Evolutionary conservation across 306 rosid genomes (phyloP).

Genomic region (Luffa aegyptiaca): DNA sequence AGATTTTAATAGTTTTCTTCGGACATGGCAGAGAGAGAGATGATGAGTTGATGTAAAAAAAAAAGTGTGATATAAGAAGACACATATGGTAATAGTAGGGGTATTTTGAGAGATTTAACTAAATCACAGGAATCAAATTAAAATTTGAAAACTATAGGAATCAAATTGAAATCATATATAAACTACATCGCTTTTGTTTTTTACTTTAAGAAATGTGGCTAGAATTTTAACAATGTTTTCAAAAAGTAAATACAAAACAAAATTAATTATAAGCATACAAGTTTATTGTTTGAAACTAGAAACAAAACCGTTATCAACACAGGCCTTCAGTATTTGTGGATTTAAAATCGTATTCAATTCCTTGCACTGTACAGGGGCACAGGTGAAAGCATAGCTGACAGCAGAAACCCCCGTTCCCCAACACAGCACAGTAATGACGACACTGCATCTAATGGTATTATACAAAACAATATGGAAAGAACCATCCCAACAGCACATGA

Average conservation of each 20-base stretch:
- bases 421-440: constrained; percentile 36
- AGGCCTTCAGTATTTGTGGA: neutral
- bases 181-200: neutral
- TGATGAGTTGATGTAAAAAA: neutral
- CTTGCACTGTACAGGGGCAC: constrained; percentile 37
- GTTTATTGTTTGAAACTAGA: neutral
- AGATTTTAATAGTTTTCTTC: neutral
- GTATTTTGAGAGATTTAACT: neutral
- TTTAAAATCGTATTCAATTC: neutral
- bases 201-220: neutral
- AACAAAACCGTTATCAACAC: neutral
- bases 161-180: neutral
- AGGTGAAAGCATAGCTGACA: constrained; percentile 72
- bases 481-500: constrained; percentile 56
- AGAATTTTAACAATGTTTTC: neutral
- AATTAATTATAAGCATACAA: neutral
- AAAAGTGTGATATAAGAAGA: neutral
- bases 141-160: neutral
- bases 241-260: neutral
- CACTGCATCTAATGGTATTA: constrained; percentile 11
- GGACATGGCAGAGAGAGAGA: neutral
- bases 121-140: neutral
- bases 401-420: constrained; percentile 62
- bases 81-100: neutral
- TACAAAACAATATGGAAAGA: constrained; percentile 28